A percentile compares a stretch with the other conserved stretches of the same genome.
phyloP scores from a whole-genome alignment of 83 land plant genomes.

The Thuja plicata region DNA sequence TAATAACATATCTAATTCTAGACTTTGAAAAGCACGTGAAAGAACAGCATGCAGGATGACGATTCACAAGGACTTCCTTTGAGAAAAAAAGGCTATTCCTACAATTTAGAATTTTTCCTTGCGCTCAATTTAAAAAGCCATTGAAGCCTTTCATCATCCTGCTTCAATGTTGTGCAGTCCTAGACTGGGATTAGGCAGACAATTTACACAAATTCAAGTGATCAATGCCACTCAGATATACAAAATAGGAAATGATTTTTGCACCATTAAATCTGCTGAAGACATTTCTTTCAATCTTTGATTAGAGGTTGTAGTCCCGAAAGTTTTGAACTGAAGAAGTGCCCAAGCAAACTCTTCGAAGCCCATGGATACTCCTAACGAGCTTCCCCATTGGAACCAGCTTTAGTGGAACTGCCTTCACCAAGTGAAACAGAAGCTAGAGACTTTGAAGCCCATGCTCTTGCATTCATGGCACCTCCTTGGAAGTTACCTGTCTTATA shows the following conservation, averaged over 20 bases:
- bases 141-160: neutral
- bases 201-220: constrained; percentile 8
- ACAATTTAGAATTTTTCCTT: neutral
- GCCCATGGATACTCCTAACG: neutral
- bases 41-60: neutral
- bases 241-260: neutral
- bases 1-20: neutral
- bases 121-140: neutral
- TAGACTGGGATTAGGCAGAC: neutral
- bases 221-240: neutral
- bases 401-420: constrained; percentile 43
- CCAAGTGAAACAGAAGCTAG: constrained; percentile 61
- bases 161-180: neutral
- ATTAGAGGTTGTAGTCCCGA: neutral
- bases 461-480: constrained; percentile 65
- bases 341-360: neutral
- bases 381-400: constrained; percentile 14
- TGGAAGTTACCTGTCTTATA: constrained; percentile 49
- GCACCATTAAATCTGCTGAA: neutral
- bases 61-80: neutral
- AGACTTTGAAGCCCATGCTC: constrained; percentile 70
- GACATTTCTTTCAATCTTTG: neutral
- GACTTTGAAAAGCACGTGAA: constrained; percentile 9
- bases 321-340: neutral
- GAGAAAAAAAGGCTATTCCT: neutral